These are phyloP conservation scores for Populus trichocarpa DNA, from an alignment of 441 rosid genomes.

Conservation along the genomic window DNA sequence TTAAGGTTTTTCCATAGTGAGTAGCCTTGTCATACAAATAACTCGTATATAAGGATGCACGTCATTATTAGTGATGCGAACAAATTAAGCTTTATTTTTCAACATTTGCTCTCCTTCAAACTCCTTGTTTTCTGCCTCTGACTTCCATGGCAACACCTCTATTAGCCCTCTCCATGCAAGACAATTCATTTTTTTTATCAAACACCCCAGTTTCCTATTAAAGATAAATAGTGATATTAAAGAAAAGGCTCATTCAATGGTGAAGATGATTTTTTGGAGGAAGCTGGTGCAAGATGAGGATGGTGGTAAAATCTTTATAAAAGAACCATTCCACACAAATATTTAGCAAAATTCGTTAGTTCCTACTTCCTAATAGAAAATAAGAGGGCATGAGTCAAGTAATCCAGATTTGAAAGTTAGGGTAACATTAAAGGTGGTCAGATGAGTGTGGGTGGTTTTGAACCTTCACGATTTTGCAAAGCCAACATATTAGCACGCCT, in stretches of 20 bases:
- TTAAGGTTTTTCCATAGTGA: too few species aligned
- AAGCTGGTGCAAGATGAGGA: conserved; percentile 18
- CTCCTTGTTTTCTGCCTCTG: background rate
- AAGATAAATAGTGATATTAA: conserved; percentile 35
- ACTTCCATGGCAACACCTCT: conserved; percentile 24
- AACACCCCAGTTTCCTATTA: background rate
- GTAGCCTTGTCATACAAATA: too few species aligned
- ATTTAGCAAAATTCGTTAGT: too few species aligned
- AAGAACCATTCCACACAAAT: too few species aligned
- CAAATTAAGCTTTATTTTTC: background rate
- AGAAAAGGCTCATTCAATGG: conserved; percentile 36
- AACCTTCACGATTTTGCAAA: too few species aligned
- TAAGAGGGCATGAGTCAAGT: too few species aligned
- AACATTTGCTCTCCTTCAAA: background rate
- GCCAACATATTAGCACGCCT: too few species aligned
- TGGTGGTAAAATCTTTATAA: background rate
- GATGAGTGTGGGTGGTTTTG: too few species aligned
- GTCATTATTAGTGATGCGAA: background rate
- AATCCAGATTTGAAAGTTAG: too few species aligned
- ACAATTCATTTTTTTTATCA: background rate
- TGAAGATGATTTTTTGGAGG: conserved; percentile 53
- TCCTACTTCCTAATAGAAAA: too few species aligned
- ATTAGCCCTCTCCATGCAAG: background rate
- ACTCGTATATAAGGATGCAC: too few species aligned
- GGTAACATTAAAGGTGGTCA: too few species aligned